phyloP scores from a whole-genome alignment of 192 early-diverging fungal species.

The Linnemannia hyalina region DNA sequence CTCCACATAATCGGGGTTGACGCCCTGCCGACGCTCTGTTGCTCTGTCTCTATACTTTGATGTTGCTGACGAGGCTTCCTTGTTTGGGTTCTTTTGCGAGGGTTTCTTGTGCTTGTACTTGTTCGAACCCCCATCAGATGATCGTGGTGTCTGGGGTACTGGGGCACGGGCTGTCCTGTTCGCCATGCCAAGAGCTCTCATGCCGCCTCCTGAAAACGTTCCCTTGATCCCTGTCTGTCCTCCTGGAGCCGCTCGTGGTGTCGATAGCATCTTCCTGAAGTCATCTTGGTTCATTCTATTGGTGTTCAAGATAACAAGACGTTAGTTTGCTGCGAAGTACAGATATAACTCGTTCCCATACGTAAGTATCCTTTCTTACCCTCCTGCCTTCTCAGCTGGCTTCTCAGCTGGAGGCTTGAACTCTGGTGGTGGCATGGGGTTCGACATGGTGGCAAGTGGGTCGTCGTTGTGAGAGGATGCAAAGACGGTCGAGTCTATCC shows the following conservation, averaged over 20 bases:
- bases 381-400: constrained; percentile 37
- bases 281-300: constrained; percentile 81
- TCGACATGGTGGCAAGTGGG: constrained; percentile 25
- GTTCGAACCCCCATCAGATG: constrained; percentile 19
- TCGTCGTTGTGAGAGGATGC: not conserved
- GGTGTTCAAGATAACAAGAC: not conserved
- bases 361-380: constrained; percentile 5
- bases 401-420: constrained; percentile 48
- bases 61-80: constrained; percentile 33
- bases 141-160: constrained; percentile 31
- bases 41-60: constrained; percentile 90
- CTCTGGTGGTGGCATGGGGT: constrained; percentile 52
- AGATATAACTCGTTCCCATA: not conserved
- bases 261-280: constrained; percentile 81
- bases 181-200: constrained; percentile 57
- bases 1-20: constrained; percentile 75
- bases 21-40: constrained; percentile 85
- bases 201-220: constrained; percentile 61
- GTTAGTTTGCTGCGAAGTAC: not conserved
- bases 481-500: no score
- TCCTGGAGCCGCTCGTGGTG: constrained; percentile 67
- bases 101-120: constrained; percentile 43
- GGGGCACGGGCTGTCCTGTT: constrained; percentile 47
- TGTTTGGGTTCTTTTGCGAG: constrained; percentile 36
- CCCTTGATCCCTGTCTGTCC: constrained; percentile 49